phyloP scores from a whole-genome alignment of 257 asterid genomes.

The Petunia axillaris region DNA sequence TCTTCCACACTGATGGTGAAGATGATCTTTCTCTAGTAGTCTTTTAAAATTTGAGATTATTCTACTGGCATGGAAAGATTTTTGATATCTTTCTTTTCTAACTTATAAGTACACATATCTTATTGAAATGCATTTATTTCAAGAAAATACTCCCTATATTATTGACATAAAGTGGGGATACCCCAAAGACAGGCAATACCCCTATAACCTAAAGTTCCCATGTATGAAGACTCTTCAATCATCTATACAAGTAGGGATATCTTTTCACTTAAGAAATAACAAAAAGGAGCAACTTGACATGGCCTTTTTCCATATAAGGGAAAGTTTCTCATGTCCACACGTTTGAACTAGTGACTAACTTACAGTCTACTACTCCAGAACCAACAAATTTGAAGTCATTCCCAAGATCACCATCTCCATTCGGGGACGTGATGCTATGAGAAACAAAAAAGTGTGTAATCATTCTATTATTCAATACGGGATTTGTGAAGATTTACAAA shows the following conservation, averaged over 20 bases:
- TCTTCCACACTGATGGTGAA: neutral
- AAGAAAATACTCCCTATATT: neutral
- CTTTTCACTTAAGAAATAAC: neutral
- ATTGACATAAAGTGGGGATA: constrained; percentile 18
- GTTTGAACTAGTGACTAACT: constrained; percentile 17
- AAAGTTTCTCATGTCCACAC: constrained; percentile 2
- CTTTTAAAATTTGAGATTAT: constrained; percentile 2
- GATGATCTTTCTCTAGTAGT: neutral
- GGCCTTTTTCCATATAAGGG: constrained; percentile 4
- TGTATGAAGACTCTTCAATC: constrained; percentile 18
- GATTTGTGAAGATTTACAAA: neutral
- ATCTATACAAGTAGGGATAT: neutral
- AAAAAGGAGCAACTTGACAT: neutral
- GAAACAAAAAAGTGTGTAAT: neutral
- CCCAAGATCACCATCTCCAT: neutral
- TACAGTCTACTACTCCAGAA: constrained; percentile 8
- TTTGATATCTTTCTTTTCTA: neutral
- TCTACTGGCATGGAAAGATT: constrained; percentile 5
- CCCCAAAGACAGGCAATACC: neutral
- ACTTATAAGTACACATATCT: neutral
- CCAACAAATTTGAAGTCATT: constrained; percentile 13
- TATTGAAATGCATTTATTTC: constrained; percentile 5
- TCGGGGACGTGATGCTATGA: constrained; percentile 17
- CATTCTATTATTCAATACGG: neutral
- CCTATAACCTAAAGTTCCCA: neutral